Evolutionary conservation across 1,284 basidiomycete genomes (phyloP).

Genomic region (Wolfiporia cocos): DNA sequence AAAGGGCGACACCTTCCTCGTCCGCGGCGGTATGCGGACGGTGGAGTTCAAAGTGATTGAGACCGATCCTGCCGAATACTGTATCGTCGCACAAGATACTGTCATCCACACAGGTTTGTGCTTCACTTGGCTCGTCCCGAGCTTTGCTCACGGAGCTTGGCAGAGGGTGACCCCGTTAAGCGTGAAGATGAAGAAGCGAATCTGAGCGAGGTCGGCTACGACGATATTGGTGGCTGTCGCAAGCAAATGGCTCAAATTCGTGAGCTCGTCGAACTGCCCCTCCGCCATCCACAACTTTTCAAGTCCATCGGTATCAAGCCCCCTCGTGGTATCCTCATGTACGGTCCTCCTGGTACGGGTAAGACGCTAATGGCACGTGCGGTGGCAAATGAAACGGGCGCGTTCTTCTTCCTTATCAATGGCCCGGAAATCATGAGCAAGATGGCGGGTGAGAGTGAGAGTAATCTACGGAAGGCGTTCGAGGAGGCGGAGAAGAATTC

Average conservation of each 20-base stretch:
- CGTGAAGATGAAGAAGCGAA: constrained; percentile 98
- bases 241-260: constrained; percentile 99
- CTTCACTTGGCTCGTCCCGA: background rate
- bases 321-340: constrained; percentile 96
- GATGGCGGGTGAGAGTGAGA: constrained; percentile 98
- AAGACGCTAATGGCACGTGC: constrained; percentile 99
- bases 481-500: constrained; percentile 99
- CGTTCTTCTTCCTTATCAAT: constrained; percentile 99
- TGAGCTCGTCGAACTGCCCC: constrained; percentile 96
- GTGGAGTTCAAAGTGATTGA: constrained; percentile 99
- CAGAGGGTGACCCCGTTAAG: constrained; percentile 98
- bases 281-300: constrained; percentile 98
- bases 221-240: constrained; percentile 98
- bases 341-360: constrained; percentile 94
- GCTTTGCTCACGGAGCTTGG: constrained; percentile 9
- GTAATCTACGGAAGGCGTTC: constrained; percentile 96
- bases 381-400: constrained; percentile 98
- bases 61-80: constrained; percentile 92
- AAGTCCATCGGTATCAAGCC: constrained; percentile 99
- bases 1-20: constrained; percentile 98
- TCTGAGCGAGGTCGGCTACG: constrained; percentile 96
- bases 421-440: constrained; percentile 99
- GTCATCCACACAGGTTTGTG: constrained; percentile 84
- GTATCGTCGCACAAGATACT: constrained; percentile 96
- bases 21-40: constrained; percentile 94